Conservation (phyloP, 2,329 filamentous ascomycete species). For the Apiospora malaysiana region DNA sequence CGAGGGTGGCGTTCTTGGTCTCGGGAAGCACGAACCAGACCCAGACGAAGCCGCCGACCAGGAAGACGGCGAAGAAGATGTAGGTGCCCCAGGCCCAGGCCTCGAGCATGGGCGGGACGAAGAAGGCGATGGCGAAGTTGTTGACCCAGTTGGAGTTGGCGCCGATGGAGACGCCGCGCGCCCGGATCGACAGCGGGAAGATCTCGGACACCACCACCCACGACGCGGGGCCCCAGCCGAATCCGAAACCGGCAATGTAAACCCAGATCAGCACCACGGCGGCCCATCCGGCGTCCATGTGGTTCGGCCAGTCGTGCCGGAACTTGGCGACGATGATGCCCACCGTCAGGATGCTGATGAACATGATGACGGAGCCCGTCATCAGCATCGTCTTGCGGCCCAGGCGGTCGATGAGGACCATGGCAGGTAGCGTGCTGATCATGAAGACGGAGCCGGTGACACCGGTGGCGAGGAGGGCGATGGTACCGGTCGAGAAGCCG, state of each 20-base stretch:
- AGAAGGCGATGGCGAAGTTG: slow-evolving; percentile 66
- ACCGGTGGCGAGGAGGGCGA: slow-evolving; percentile 26
- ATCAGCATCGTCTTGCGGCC: slow-evolving; percentile 54
- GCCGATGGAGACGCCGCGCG: slow-evolving; percentile 67
- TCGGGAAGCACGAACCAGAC: slow-evolving; percentile 49
- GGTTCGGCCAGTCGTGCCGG: slow-evolving; percentile 54
- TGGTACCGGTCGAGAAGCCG: slow-evolving; percentile 25
- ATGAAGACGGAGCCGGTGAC: slow-evolving; percentile 33
- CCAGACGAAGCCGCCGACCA: slow-evolving; percentile 56
- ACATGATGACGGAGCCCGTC: slow-evolving; percentile 51
- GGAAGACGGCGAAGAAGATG: slow-evolving; percentile 64
- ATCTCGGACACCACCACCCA: slow-evolving; percentile 61
- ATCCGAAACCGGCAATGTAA: slow-evolving; percentile 66
- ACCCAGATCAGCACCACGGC: slow-evolving; percentile 54
- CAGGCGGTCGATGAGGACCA: slow-evolving; percentile 54
- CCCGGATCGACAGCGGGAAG: slow-evolving; percentile 64
- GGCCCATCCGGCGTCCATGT: slow-evolving; percentile 51
- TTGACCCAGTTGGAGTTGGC: slow-evolving; percentile 66
- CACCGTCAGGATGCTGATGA: slow-evolving; percentile 55
- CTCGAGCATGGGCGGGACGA: slow-evolving; percentile 64
- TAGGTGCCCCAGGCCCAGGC: slow-evolving; percentile 57
- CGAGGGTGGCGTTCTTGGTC: slow-evolving; percentile 56
- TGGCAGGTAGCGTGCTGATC: slow-evolving; percentile 50
- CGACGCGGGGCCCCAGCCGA: slow-evolving; percentile 60
- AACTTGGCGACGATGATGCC: slow-evolving; percentile 57